These are phyloP conservation scores for Acorus gramineus DNA, from an alignment of 106 monocot genomes.

Conservation along the genomic window DNA sequence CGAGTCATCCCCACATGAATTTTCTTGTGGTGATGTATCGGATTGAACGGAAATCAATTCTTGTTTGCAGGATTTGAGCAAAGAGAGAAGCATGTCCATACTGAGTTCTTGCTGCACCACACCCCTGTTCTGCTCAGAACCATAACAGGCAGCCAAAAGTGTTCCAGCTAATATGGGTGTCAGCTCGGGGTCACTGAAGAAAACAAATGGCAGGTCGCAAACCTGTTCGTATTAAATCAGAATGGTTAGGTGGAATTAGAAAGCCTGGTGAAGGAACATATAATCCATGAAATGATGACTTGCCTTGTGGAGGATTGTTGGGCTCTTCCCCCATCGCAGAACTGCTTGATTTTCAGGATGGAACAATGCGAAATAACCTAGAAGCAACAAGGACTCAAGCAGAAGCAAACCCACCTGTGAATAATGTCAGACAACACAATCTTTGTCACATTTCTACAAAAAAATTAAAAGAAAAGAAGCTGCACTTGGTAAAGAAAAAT, in stretches of 20 bases:
- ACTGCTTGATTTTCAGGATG: conserved; percentile 91
- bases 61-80: conserved; percentile 66
- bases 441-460: not conserved
- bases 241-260: conserved; percentile 2
- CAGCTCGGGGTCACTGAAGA: conserved; percentile 94
- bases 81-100: conserved; percentile 84
- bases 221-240: conserved; percentile 37
- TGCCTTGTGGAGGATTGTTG: conserved; percentile 96
- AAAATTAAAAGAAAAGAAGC: not conserved
- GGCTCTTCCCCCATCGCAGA: conserved; percentile 96
- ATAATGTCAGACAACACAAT: not conserved
- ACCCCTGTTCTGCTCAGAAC: conserved; percentile 78
- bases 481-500: not conserved
- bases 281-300: not conserved
- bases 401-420: conserved; percentile 72
- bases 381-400: conserved; percentile 72
- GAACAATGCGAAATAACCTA: conserved; percentile 78
- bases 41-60: conserved; percentile 14
- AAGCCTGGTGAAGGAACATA: not conserved
- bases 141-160: conserved; percentile 78
- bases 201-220: conserved; percentile 87
- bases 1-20: conserved; percentile 9
- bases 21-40: conserved; percentile 19
- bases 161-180: conserved; percentile 79
- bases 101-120: conserved; percentile 90